Evolutionary conservation across 1,139 yeast genomes (phyloP).

Genomic region (Geotrichum bryndzae): DNA sequence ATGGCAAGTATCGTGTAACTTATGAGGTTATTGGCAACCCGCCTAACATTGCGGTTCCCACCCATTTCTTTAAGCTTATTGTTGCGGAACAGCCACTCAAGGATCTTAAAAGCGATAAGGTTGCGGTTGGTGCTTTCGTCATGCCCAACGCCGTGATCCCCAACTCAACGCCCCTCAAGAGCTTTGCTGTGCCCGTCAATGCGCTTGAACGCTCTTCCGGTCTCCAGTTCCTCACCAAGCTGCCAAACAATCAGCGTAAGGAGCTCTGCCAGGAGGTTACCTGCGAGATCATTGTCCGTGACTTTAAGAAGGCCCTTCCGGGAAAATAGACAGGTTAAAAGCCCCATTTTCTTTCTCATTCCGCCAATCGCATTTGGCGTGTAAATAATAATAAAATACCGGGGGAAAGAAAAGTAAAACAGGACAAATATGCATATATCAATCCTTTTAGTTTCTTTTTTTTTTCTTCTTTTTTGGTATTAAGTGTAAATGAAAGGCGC

Average conservation of each 20-base stretch:
- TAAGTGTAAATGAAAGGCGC: not conserved
- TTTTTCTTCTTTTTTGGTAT: not conserved
- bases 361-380: not conserved
- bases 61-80: slow-evolving; percentile 87
- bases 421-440: not conserved
- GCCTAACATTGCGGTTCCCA: slow-evolving; percentile 93
- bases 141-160: slow-evolving; percentile 75
- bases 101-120: slow-evolving; percentile 38
- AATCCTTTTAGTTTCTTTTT: not conserved
- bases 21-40: slow-evolving; percentile 97
- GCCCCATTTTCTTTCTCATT: not conserved
- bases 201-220: slow-evolving; percentile 87
- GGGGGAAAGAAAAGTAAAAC: not conserved
- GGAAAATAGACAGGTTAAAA: slow-evolving; percentile 3
- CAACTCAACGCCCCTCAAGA: slow-evolving; percentile 62
- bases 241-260: slow-evolving; percentile 54
- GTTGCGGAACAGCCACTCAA: slow-evolving; percentile 63
- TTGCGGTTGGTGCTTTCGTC: slow-evolving; percentile 88
- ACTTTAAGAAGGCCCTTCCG: slow-evolving; percentile 54
- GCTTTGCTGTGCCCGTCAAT: slow-evolving; percentile 82
- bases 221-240: slow-evolving; percentile 65
- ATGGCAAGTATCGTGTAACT: slow-evolving; percentile 73
- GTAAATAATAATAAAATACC: not conserved
- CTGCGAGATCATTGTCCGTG: slow-evolving; percentile 80
- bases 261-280: slow-evolving; percentile 73